Conservation (phyloP, 371 early-diverging fungal genomes). For the Mortierella sp. region DNA sequence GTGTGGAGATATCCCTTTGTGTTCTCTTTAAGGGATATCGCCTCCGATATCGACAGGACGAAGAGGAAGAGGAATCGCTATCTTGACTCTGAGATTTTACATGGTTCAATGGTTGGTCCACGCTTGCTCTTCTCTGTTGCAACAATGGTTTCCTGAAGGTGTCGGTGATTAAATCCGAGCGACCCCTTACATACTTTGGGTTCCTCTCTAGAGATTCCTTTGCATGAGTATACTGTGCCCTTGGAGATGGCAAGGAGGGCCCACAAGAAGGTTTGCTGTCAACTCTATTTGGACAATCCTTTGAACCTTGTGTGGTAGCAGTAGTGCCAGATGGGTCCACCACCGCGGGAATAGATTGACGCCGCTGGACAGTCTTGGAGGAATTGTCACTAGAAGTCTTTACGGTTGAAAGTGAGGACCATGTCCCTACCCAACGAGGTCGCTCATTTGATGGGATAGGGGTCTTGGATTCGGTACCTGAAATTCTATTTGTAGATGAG, state of each 20-base stretch:
- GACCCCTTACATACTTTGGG: neutral
- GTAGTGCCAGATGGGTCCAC: too few species aligned
- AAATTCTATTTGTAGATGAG: neutral
- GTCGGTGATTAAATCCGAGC: neutral
- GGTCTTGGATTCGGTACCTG: neutral
- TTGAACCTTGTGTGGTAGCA: neutral
- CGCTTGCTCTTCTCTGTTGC: neutral
- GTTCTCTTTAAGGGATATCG: neutral
- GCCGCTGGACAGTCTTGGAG: neutral
- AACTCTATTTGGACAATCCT: neutral
- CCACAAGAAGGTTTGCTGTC: neutral
- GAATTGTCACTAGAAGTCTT: neutral
- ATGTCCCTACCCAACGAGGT: slow-evolving; percentile 17
- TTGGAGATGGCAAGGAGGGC: neutral
- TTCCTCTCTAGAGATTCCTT: neutral
- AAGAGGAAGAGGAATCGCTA: neutral
- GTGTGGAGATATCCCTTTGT: neutral
- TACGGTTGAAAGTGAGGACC: slow-evolving; percentile 6
- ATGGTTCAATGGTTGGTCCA: neutral
- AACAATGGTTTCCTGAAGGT: neutral
- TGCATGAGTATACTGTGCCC: neutral
- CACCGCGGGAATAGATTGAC: neutral
- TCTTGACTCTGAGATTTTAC: neutral
- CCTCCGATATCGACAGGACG: neutral
- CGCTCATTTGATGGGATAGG: neutral